phyloP scores from a whole-genome alignment of 495 filamentous ascomycete species.

The Tetracladium marchalianum region DNA sequence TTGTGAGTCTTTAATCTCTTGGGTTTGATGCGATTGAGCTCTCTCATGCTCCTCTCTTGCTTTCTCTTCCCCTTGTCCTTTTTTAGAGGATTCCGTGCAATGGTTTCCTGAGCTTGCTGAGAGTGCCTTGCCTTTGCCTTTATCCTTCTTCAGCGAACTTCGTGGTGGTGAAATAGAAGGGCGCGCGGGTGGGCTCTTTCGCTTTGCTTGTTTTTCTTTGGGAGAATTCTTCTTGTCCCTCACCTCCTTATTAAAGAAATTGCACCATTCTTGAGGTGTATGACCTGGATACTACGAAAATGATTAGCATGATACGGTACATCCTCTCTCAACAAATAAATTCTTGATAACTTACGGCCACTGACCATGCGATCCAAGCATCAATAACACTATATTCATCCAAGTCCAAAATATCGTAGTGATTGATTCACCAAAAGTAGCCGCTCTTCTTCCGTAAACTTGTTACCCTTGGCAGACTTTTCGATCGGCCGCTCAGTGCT shows the following conservation, averaged over 20 bases:
- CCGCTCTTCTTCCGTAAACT: slow-evolving; percentile 15
- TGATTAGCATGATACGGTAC: neutral
- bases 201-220: neutral
- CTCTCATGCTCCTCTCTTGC: neutral
- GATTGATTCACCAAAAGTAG: slow-evolving; percentile 1
- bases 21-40: neutral
- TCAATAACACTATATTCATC: slow-evolving; percentile 8
- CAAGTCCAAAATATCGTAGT: slow-evolving; percentile 15
- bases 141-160: neutral
- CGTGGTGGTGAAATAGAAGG: neutral
- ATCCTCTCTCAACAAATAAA: too few relatives aligned
- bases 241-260: slow-evolving; percentile 21
- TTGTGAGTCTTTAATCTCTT: slow-evolving; percentile 5
- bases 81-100: neutral
- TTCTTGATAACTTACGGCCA: slow-evolving; percentile 3
- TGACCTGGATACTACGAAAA: slow-evolving; percentile 17
- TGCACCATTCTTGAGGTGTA: slow-evolving; percentile 25
- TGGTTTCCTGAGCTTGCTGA: neutral
- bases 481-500: neutral
- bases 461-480: slow-evolving; percentile 2
- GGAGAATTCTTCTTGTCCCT: neutral
- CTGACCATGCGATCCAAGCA: slow-evolving; percentile 15
- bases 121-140: neutral
- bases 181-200: neutral
- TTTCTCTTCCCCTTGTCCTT: neutral